These are phyloP conservation scores for Dryas alaskensis DNA, from an alignment of 306 rosid genomes.

Conservation along the genomic window DNA sequence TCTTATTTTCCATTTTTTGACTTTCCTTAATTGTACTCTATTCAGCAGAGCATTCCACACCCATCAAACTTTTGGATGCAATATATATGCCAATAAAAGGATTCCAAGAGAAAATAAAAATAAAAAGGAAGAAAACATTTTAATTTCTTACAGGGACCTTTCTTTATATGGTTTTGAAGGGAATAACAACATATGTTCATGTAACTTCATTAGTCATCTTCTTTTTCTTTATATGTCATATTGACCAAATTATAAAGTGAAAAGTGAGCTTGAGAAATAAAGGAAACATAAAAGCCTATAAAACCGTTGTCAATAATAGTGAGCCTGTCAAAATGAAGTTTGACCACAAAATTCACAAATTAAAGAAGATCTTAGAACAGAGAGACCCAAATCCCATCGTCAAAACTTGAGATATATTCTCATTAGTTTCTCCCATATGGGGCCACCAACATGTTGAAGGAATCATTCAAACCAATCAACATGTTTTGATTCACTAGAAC, in stretches of 20 bases:
- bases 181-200: no score
- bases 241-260: not conserved
- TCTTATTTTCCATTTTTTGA: no score
- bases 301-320: not conserved
- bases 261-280: conserved; percentile 8
- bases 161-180: no score
- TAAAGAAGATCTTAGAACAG: conserved; percentile 24
- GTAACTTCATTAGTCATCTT: no score
- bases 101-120: no score
- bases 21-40: no score
- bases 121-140: no score
- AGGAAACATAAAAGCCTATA: conserved; percentile 2
- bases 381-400: conserved; percentile 37
- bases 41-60: no score
- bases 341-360: conserved; percentile 26
- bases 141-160: no score
- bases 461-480: conserved; percentile 35
- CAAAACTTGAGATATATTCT: conserved; percentile 36
- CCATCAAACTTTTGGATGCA: no score
- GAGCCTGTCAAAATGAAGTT: conserved; percentile 20
- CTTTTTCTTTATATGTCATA: not conserved
- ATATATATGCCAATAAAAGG: no score
- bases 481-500: conserved; percentile 35
- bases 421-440: conserved; percentile 12
- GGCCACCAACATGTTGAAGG: conserved; percentile 42